These are phyloP conservation scores for Phyllosticta capitalensis DNA, from an alignment of 2,329 filamentous ascomycete genomes.

Conservation along the genomic window DNA sequence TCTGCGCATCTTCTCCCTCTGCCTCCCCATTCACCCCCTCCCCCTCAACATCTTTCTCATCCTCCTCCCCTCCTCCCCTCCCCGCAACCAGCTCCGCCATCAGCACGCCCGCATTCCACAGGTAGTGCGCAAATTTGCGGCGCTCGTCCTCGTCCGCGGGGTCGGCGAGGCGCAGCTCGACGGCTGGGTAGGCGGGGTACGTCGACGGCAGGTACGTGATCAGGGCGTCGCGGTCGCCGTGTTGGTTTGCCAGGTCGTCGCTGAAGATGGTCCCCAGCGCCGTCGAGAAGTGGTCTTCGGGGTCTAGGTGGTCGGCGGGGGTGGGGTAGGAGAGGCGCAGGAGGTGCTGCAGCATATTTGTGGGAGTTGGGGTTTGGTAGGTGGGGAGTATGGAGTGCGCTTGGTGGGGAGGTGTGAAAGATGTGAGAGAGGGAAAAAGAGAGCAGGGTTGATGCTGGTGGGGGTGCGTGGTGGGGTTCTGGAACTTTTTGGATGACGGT, in stretches of 20 bases:
- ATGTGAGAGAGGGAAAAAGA: not conserved
- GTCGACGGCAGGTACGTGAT: constrained; percentile 47
- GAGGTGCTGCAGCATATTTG: not conserved
- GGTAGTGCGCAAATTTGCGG: constrained; percentile 58
- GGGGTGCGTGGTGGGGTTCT: not conserved
- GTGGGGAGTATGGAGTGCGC: too few species aligned
- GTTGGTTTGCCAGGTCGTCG: constrained; percentile 56
- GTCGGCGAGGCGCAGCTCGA: constrained; percentile 35
- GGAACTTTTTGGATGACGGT: not conserved
- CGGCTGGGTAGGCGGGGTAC: constrained; percentile 15
- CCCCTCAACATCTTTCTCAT: constrained; percentile 13
- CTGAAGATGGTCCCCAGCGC: constrained; percentile 57
- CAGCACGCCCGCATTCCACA: constrained; percentile 57
- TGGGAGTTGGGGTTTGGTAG: not conserved
- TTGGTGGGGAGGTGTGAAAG: not conserved
- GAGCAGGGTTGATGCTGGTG: not conserved
- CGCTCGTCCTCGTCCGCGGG: constrained; percentile 46
- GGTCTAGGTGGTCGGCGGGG: constrained; percentile 21
- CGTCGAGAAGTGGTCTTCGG: constrained; percentile 52
- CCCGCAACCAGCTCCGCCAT: constrained; percentile 36
- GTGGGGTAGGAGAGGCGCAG: not conserved
- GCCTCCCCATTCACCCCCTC: constrained; percentile 6
- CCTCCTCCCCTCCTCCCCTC: constrained; percentile 13
- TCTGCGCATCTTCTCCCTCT: not conserved
- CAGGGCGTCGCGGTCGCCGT: constrained; percentile 49